Evolutionary conservation across 768 basidiomycete species (phyloP).

Genomic region (Gymnopilus junonius): DNA sequence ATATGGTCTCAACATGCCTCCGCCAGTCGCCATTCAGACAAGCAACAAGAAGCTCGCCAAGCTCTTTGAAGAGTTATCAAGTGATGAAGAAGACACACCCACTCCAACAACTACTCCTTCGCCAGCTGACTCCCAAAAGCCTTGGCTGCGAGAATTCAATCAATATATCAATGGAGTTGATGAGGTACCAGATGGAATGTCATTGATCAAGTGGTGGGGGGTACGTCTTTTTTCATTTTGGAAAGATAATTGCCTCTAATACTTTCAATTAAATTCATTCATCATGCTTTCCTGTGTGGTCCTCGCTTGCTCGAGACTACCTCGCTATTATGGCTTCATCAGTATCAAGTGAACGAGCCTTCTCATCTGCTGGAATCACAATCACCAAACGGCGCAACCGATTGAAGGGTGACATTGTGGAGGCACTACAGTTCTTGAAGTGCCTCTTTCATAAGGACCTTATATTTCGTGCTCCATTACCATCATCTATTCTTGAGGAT

Average conservation of each 20-base stretch:
- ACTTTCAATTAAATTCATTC: neutral
- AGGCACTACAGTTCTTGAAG: constrained; percentile 38
- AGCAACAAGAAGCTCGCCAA: neutral
- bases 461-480: constrained; percentile 21
- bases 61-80: constrained; percentile 9
- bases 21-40: neutral
- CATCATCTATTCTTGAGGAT: constrained; percentile 8
- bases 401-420: constrained; percentile 40
- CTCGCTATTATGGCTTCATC: constrained; percentile 42
- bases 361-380: constrained; percentile 43
- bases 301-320: constrained; percentile 39
- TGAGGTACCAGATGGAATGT: constrained; percentile 10
- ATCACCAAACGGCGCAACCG: constrained; percentile 38
- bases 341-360: constrained; percentile 44
- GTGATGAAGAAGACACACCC: neutral
- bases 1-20: neutral
- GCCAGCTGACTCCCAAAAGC: neutral
- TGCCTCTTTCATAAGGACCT: constrained; percentile 26
- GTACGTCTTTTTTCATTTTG: constrained; percentile 24
- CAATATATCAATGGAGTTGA: constrained; percentile 4
- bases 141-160: constrained; percentile 1
- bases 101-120: neutral
- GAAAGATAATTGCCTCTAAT: neutral
- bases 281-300: constrained; percentile 31
- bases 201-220: constrained; percentile 37